Evolutionary conservation across 345 rosid species (phyloP).

Genomic region (Euphorbia peplus): DNA sequence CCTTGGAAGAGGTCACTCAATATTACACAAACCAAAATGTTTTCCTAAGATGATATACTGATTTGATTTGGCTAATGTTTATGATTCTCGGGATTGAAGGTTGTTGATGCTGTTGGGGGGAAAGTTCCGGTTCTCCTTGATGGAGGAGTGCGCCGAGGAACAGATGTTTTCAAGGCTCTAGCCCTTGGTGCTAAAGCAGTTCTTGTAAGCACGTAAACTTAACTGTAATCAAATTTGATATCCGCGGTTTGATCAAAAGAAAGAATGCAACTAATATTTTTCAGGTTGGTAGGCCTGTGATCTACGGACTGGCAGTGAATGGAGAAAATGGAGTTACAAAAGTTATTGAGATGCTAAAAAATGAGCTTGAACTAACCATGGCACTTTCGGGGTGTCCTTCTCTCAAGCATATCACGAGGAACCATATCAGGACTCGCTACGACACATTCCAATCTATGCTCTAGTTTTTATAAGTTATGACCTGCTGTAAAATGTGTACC

Average conservation of each 20-base stretch:
- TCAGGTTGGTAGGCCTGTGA: conserved; percentile 87
- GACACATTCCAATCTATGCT: conserved; percentile 54
- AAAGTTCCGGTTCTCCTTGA: conserved; percentile 70
- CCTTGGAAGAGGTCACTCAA: conserved; percentile 58
- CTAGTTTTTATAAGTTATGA: conserved; percentile 2
- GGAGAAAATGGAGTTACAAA: conserved; percentile 64
- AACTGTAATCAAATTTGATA: too few species aligned
- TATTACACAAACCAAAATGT: neutral
- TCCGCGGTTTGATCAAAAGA: too few species aligned
- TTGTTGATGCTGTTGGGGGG: conserved; percentile 65
- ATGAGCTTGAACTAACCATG: conserved; percentile 77
- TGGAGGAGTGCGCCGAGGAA: conserved; percentile 86
- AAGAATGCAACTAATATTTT: neutral
- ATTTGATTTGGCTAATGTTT: neutral
- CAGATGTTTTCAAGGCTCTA: conserved; percentile 85
- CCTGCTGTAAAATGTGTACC: too few species aligned
- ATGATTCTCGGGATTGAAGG: conserved; percentile 35
- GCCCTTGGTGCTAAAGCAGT: conserved; percentile 90
- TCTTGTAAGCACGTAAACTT: conserved; percentile 45
- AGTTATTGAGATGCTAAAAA: conserved; percentile 67
- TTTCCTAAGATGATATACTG: too few species aligned
- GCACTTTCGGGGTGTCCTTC: conserved; percentile 79
- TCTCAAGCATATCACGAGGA: conserved; percentile 56
- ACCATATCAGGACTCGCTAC: conserved; percentile 44
- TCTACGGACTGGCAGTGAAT: conserved; percentile 68